Evolutionary conservation across 345 rosid genomes (phyloP), one percentile per base, ranked within the genome.

Genomic region (Eucalyptus guilfoylei): DNA sequence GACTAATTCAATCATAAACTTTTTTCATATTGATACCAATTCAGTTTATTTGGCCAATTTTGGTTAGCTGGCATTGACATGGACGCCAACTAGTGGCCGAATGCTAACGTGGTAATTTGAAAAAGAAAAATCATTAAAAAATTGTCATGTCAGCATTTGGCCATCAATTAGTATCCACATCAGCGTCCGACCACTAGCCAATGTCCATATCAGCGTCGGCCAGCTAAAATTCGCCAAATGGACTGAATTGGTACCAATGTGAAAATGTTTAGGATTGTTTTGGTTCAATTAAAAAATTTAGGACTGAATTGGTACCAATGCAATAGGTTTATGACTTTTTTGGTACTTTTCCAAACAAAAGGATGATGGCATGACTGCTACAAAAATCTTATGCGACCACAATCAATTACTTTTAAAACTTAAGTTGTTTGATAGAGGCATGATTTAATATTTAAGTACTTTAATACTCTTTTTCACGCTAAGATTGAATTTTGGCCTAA

Each of bases 41-140:
- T 52, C 2, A 19, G 9, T 52, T 0, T 0, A 52, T 52, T 0
- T 17, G 0, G 10, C 0, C 26, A 52, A 52, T 52, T 52, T 52
- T 52, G 24, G 11, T 52, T 4, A 2, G 5, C 5, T 19, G 8
- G 11, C 11, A 0, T 52, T 52, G 58, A 52, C 26, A 19, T 52
- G 58, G 26, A 52, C 4, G 0, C 7, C 2, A 1, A 0, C 1
- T 0, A 0, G 8, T 52, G 55, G 55, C 24, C 0, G 1, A 5
- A 52, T 0, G 5, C 1, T 1, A 1, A 52, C 1, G n/a, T n/a
- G n/a, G n/a, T n/a, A n/a, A n/a, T n/a, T n/a, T n/a, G n/a, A n/a
- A n/a, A n/a, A n/a, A n/a, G n/a, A n/a, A n/a, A n/a, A n/a, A n/a
- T n/a, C n/a, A n/a, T n/a, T n/a, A n/a, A n/a, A n/a, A n/a, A n/a